phyloP scores from a whole-genome alignment of 176 grass and related monocot species.

The Rhynchospora breviuscula region DNA sequence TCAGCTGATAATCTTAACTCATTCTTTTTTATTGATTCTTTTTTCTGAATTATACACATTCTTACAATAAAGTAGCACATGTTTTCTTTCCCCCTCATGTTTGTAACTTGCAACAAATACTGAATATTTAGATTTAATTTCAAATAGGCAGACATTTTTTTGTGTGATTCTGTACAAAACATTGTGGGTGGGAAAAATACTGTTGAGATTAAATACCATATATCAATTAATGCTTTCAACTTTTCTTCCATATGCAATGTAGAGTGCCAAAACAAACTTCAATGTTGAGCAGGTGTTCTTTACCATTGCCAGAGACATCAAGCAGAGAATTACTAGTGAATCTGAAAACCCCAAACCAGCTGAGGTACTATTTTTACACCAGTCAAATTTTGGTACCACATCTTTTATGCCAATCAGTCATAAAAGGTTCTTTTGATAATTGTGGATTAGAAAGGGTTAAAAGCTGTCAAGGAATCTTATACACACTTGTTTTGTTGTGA shows the following conservation, averaged over 20 bases:
- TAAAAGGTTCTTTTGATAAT: neutral
- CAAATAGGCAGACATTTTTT: neutral
- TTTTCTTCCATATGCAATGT: constrained; percentile 6
- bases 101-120: neutral
- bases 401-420: neutral
- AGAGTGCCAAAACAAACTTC: constrained; percentile 94
- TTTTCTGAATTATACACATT: neutral
- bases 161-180: neutral
- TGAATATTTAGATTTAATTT: neutral
- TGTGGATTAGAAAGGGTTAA: neutral
- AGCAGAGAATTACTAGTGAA: constrained; percentile 63
- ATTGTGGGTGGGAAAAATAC: neutral
- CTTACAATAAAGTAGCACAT: neutral
- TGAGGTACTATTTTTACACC: constrained; percentile 45
- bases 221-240: neutral
- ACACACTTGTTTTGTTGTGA: neutral
- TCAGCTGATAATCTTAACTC: neutral
- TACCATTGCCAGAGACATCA: constrained; percentile 81
- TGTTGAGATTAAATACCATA: neutral
- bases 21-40: neutral
- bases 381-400: neutral
- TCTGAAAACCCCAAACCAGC: constrained; percentile 35
- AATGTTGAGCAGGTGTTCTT: constrained; percentile 88
- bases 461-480: constrained; percentile 13
- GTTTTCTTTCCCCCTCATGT: neutral